Percentiles rank a stretch among this genome's conserved stretches.
Evolutionary conservation across 805 yeast genomes (phyloP).

Genomic region (Lachancea thermotolerans): DNA sequence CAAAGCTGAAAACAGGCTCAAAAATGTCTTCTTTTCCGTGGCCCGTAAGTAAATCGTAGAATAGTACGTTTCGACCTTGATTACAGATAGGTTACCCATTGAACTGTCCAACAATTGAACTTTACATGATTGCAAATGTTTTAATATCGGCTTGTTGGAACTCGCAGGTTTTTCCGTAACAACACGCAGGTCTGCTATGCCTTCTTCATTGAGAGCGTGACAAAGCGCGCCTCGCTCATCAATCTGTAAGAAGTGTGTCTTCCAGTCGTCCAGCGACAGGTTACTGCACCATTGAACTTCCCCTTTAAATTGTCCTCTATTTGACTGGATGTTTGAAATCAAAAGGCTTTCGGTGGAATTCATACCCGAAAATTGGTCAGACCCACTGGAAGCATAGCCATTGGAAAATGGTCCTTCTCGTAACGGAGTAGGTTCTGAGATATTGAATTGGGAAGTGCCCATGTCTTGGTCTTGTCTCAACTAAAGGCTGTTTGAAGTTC

Average conservation of each 20-base stretch:
- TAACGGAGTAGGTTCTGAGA: slow-evolving; percentile 4
- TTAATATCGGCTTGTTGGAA: slow-evolving; percentile 14
- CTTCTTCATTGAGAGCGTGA: slow-evolving; percentile 13
- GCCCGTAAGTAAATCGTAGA: slow-evolving; percentile 13
- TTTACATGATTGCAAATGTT: slow-evolving; percentile 22
- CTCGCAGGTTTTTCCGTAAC: slow-evolving; percentile 3
- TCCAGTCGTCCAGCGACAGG: slow-evolving; percentile 20
- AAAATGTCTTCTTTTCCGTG: slow-evolving; percentile 29
- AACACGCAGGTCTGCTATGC: slow-evolving; percentile 4
- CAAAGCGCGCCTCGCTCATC: slow-evolving; percentile 14
- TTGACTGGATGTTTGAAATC: slow-evolving; percentile 3
- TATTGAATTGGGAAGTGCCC: slow-evolving; percentile 4
- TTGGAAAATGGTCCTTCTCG: not conserved
- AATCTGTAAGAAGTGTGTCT: slow-evolving; percentile 15
- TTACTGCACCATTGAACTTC: slow-evolving; percentile 21
- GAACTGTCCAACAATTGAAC: slow-evolving; percentile 15
- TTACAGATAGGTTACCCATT: slow-evolving; percentile 11
- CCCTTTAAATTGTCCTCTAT: slow-evolving; percentile 21
- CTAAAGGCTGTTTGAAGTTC: too few species aligned
- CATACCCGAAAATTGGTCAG: slow-evolving; percentile 2
- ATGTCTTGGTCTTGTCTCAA: not conserved
- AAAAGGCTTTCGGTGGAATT: not conserved
- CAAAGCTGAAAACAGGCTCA: slow-evolving; percentile 39
- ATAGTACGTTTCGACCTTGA: slow-evolving; percentile 12
- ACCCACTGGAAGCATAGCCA: not conserved